Conservation (phyloP, 2,329 filamentous ascomycete species). For the Colletotrichum chlorophyti region DNA sequence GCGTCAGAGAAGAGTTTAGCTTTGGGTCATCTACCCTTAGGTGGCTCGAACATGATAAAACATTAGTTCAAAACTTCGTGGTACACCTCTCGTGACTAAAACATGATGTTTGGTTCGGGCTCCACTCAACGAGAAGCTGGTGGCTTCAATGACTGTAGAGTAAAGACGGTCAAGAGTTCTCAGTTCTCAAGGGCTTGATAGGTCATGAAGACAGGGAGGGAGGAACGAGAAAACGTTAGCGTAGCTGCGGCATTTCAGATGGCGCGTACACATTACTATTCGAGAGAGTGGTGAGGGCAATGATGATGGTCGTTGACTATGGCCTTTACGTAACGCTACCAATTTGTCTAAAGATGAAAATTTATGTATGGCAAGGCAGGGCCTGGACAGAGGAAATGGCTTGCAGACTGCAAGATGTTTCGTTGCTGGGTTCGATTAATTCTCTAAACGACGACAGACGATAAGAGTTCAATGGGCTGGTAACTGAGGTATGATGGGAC, state of each 20-base stretch:
- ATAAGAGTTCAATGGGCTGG: too few relatives aligned
- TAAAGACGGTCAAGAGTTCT: not conserved
- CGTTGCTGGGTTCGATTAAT: too few relatives aligned
- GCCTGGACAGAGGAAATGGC: not conserved
- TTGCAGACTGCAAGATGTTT: too few relatives aligned
- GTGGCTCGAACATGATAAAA: conserved; percentile 28
- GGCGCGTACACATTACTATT: not conserved
- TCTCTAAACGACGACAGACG: too few relatives aligned
- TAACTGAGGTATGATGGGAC: too few relatives aligned
- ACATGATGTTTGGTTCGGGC: not conserved
- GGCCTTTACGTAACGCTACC: too few relatives aligned
- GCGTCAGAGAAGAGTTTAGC: conserved; percentile 18
- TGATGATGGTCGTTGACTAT: too few relatives aligned
- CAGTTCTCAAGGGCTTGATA: not conserved
- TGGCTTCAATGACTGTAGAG: too few relatives aligned
- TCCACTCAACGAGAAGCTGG: too few relatives aligned
- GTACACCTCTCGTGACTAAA: not conserved
- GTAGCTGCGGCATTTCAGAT: not conserved
- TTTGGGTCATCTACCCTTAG: conserved; percentile 22
- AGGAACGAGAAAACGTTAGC: conserved; percentile 12
- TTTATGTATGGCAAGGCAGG: too few relatives aligned
- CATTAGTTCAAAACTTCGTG: conserved; percentile 6
- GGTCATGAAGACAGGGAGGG: conserved; percentile 18
- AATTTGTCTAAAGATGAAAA: too few relatives aligned
- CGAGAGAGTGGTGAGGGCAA: not conserved